phyloP scores from a whole-genome alignment of 2,329 filamentous ascomycete genomes.

The Berkeleyomyces rouxiae region DNA sequence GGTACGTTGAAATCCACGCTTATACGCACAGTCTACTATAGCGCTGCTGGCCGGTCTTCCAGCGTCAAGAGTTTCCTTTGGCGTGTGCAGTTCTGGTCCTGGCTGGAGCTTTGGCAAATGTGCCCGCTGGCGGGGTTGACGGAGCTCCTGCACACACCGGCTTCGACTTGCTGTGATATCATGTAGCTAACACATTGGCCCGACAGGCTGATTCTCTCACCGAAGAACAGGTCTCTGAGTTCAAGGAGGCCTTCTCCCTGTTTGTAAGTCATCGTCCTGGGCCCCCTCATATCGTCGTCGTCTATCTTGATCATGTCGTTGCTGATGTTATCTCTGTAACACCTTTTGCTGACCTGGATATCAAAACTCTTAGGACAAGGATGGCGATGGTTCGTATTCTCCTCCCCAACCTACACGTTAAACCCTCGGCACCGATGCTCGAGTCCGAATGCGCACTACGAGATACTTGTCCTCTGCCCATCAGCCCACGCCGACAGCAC shows the following conservation, averaged over 20 bases:
- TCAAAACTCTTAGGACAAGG: constrained; percentile 50
- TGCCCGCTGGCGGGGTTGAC: background rate
- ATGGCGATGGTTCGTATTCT: constrained; percentile 67
- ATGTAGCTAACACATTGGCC: constrained; percentile 1
- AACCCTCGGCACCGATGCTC: background rate
- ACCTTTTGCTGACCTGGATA: constrained; percentile 17
- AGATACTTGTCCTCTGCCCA: background rate
- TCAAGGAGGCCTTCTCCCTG: constrained; percentile 99
- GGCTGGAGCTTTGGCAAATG: background rate
- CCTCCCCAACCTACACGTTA: background rate
- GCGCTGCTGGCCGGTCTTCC: background rate
- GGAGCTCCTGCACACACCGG: background rate
- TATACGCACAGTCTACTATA: background rate
- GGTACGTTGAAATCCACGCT: constrained; percentile 3
- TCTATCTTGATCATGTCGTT: constrained; percentile 1
- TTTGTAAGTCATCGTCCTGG: constrained; percentile 54
- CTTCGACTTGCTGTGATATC: constrained; percentile 4
- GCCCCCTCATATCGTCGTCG: background rate
- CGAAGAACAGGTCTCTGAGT: constrained; percentile 99
- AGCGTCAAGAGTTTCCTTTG: background rate
- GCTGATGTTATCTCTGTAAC: background rate
- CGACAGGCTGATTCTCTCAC: constrained; percentile 87
- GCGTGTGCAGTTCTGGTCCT: background rate
- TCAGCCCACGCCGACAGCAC: constrained; percentile 13
- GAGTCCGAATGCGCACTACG: background rate